These are phyloP conservation scores for Serpula lacrymans DNA, from an alignment of 768 basidiomycete species.

Conservation along the genomic window DNA sequence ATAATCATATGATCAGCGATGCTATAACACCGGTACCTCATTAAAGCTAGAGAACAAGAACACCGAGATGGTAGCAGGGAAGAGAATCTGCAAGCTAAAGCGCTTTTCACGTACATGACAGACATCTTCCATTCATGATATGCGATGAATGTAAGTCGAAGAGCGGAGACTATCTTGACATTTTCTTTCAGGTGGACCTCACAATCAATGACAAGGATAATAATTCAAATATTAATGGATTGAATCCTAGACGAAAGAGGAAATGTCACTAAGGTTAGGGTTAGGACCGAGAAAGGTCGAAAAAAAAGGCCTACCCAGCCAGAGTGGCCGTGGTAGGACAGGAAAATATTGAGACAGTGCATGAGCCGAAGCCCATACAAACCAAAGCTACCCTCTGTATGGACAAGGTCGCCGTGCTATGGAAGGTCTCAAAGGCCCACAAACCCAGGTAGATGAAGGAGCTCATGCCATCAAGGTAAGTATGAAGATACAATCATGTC, in stretches of 20 bases:
- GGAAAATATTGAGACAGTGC: constrained; percentile 82
- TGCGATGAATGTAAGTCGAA: no score
- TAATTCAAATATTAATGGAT: no score
- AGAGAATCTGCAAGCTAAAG: no score
- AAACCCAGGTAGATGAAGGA: constrained; percentile 53
- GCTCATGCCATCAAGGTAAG: constrained; percentile 65
- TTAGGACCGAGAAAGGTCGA: constrained; percentile 8
- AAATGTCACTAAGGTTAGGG: constrained; percentile 23
- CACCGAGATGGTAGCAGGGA: no score
- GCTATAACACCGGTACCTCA: no score
- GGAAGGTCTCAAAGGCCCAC: constrained; percentile 51
- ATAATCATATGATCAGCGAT: no score
- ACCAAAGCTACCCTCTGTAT: constrained; percentile 38
- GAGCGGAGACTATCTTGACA: no score
- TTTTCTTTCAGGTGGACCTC: no score
- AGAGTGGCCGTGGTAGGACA: constrained; percentile 60
- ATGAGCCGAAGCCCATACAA: constrained; percentile 66
- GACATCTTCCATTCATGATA: no score
- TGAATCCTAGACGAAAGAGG: neutral
- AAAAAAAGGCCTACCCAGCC: constrained; percentile 44
- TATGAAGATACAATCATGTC: constrained; percentile 30
- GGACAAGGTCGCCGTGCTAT: constrained; percentile 59
- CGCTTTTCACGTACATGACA: no score
- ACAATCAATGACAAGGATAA: no score
- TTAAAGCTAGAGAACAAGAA: no score